Percentiles rank a stretch among this genome's conserved stretches.
These are phyloP conservation scores for Leishmania lainsoni DNA, from an alignment of 208 protist genomes.

Conservation along the genomic window DNA sequence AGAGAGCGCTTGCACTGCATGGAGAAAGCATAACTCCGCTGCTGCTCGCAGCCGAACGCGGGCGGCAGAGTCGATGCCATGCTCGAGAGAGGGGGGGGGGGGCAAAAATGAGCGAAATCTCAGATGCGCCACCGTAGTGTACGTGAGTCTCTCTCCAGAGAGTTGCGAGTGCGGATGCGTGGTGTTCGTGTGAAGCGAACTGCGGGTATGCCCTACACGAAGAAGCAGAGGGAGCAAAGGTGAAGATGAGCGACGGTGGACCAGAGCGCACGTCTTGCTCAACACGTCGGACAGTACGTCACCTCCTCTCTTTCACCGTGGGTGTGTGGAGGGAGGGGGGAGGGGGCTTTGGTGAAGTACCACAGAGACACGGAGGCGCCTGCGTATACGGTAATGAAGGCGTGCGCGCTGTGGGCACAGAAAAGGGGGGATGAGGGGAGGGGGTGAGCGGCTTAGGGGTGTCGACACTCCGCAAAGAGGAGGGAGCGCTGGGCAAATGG, in stretches of 20 bases:
- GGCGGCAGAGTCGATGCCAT: neutral
- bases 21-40: conserved; percentile 17
- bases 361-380: neutral
- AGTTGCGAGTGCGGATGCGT: neutral
- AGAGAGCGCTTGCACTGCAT: conserved; percentile 38
- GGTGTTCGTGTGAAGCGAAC: neutral
- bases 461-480: neutral
- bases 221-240: neutral
- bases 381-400: neutral
- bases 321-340: neutral
- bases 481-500: neutral
- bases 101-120: neutral
- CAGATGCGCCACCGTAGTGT: neutral
- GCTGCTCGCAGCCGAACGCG: conserved; percentile 18
- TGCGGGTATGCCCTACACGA: neutral
- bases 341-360: neutral
- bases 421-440: neutral
- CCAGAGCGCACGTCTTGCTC: neutral
- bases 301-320: neutral
- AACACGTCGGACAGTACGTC: neutral
- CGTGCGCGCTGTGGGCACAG: no score
- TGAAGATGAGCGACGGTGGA: neutral
- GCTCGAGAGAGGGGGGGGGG: neutral
- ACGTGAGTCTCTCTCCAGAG: neutral
- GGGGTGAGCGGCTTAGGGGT: neutral